Conservation (phyloP, 163 green algal genomes). For the Coccomyxa subellipsoidea region DNA sequence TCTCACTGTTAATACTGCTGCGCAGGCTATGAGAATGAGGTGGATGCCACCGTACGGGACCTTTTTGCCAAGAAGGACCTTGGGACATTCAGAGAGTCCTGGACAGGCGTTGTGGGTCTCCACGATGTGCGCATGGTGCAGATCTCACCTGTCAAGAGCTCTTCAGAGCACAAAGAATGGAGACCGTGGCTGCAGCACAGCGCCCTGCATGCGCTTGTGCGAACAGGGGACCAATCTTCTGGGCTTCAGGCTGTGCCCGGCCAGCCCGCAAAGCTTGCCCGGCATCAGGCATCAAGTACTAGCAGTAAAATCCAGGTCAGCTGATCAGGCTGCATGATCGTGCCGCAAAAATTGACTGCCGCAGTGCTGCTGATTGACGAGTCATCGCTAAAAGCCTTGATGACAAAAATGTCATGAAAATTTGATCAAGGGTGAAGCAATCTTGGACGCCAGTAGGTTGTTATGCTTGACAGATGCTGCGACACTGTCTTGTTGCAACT, state of each 20-base stretch:
- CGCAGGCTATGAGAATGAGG: neutral
- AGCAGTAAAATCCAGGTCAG: neutral
- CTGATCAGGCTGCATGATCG: no score
- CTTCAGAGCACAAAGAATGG: neutral
- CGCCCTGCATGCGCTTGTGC: neutral
- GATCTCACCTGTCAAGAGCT: slow-evolving; percentile 16
- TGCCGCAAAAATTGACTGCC: no score
- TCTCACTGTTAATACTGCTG: neutral
- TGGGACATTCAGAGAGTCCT: slow-evolving; percentile 28
- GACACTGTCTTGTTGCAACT: no score
- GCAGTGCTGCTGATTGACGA: no score
- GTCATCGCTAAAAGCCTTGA: no score
- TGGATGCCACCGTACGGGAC: slow-evolving; percentile 18
- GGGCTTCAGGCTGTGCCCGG: neutral
- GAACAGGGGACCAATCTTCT: neutral
- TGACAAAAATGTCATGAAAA: no score
- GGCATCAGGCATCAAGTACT: neutral
- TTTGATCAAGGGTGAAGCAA: no score
- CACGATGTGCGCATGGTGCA: slow-evolving; percentile 40
- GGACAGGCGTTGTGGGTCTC: slow-evolving; percentile 34
- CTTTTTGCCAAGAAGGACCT: slow-evolving; percentile 24
- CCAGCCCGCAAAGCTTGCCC: neutral
- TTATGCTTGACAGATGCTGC: no score
- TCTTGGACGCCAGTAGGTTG: no score
- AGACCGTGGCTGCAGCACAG: neutral